Conservation (phyloP, 2,329 filamentous ascomycete species). For the Xenosphaeropsis pyriputrescens region DNA sequence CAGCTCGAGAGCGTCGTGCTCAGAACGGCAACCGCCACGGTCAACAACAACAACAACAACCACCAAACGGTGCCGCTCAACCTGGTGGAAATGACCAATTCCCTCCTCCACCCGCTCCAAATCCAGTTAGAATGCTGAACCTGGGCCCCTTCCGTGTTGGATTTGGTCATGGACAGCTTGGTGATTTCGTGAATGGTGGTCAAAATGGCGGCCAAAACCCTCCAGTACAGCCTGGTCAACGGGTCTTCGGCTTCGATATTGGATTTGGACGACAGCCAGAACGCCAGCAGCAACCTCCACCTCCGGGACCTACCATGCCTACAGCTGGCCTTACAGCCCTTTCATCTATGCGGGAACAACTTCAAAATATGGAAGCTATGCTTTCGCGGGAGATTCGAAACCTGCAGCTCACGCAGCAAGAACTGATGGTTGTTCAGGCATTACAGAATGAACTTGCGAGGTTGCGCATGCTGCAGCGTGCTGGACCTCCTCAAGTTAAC, state of each 20-base stretch:
- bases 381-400: conserved; percentile 51
- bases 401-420: conserved; percentile 48
- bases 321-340: conserved; percentile 2
- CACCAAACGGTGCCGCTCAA: conserved; percentile 8
- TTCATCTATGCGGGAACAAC: conserved; percentile 32
- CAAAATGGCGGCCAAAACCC: conserved; percentile 20
- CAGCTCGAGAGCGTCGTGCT: conserved; percentile 5
- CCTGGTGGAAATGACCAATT: not conserved
- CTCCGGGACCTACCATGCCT: conserved; percentile 2
- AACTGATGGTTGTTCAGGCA: conserved; percentile 52
- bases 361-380: conserved; percentile 53
- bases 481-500: conserved; percentile 6
- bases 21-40: conserved; percentile 1
- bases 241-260: conserved; percentile 19
- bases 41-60: conserved; percentile 5
- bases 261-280: conserved; percentile 15
- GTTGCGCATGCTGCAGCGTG: conserved; percentile 29
- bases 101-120: conserved; percentile 18
- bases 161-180: conserved; percentile 50
- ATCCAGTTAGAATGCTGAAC: conserved; percentile 38
- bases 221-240: conserved; percentile 7
- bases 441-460: conserved; percentile 54
- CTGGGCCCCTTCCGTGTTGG: conserved; percentile 63
- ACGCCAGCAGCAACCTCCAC: conserved; percentile 8
- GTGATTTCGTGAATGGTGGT: conserved; percentile 44